Evolutionary conservation across 495 filamentous ascomycete genomes (phyloP).

Genomic region (Neurospora terricola): DNA sequence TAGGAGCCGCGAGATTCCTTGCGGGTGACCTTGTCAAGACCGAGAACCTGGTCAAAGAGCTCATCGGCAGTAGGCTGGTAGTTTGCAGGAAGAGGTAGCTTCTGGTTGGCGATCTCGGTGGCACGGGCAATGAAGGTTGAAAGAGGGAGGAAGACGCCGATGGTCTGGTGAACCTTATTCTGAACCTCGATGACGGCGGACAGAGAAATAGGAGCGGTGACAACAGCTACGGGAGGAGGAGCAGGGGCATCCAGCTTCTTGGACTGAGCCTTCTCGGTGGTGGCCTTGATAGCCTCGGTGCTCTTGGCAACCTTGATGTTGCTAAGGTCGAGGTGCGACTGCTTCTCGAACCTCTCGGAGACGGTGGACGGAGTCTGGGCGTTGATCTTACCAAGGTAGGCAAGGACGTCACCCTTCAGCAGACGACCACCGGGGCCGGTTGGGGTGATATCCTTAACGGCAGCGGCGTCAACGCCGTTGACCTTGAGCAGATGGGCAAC

Average conservation of each 20-base stretch:
- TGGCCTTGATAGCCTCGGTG: constrained; percentile 39
- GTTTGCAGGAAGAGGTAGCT: constrained; percentile 56
- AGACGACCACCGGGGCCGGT: constrained; percentile 84
- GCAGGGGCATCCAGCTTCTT: constrained; percentile 16
- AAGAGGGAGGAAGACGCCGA: constrained; percentile 72
- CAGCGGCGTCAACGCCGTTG: constrained; percentile 60
- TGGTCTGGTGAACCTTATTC: constrained; percentile 59
- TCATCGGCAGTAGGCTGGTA: constrained; percentile 62
- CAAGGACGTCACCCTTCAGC: constrained; percentile 91
- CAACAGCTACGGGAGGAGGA: constrained; percentile 36
- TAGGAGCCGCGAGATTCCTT: constrained; percentile 48
- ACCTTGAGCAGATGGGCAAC: constrained; percentile 71
- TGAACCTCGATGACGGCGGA: constrained; percentile 68
- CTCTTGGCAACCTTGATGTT: constrained; percentile 76
- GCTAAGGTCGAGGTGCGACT: constrained; percentile 79
- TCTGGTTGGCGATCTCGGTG: constrained; percentile 73
- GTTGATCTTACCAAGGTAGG: constrained; percentile 71
- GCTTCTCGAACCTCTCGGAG: constrained; percentile 58
- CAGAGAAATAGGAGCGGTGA: constrained; percentile 68
- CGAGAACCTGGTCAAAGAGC: constrained; percentile 81
- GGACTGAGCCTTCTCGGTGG: constrained; percentile 26
- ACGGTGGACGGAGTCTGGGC: constrained; percentile 58
- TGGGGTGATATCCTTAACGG: constrained; percentile 68
- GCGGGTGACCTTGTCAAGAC: constrained; percentile 41
- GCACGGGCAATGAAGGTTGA: constrained; percentile 82